Conservation (phyloP, 441 rosid species). For the Erodium trifolium region DNA sequence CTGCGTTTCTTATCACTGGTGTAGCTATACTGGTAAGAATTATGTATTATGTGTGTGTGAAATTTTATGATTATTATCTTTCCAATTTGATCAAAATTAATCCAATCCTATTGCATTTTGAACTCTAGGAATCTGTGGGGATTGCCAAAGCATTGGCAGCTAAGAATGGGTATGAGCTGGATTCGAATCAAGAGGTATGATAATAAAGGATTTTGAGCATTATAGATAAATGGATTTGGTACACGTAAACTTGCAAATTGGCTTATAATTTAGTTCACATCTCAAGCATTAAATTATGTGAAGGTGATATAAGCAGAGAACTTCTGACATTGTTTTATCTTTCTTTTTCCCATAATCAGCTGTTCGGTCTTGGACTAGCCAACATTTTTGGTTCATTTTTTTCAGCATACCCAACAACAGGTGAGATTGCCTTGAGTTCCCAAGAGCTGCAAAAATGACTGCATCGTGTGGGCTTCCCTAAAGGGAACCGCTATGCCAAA, state of each 20-base stretch:
- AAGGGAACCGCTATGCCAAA: neutral
- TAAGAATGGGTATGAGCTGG: constrained; percentile 84
- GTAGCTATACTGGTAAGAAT: constrained; percentile 89
- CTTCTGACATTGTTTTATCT: constrained; percentile 14
- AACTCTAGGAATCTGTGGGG: constrained; percentile 83
- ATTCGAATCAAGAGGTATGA: constrained; percentile 85
- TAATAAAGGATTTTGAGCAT: neutral
- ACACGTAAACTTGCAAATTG: neutral
- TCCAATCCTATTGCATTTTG: constrained; percentile 17
- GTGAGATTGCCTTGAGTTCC: constrained; percentile 30
- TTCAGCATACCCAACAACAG: constrained; percentile 83
- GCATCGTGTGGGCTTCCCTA: too few relatives aligned
- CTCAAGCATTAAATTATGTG: neutral
- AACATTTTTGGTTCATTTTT: constrained; percentile 78
- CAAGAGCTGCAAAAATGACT: constrained; percentile 8
- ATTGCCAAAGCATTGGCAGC: constrained; percentile 96
- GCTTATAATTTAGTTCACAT: neutral
- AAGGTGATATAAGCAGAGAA: neutral
- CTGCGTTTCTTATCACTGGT: constrained; percentile 85
- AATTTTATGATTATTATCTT: neutral
- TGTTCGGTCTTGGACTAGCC: constrained; percentile 88
- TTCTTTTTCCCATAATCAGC: constrained; percentile 33
- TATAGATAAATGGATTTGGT: neutral
- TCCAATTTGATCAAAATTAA: constrained; percentile 14
- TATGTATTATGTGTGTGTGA: constrained; percentile 3